Conservation (phyloP, 495 filamentous ascomycete species). For the Daldinia caldariorum region DNA sequence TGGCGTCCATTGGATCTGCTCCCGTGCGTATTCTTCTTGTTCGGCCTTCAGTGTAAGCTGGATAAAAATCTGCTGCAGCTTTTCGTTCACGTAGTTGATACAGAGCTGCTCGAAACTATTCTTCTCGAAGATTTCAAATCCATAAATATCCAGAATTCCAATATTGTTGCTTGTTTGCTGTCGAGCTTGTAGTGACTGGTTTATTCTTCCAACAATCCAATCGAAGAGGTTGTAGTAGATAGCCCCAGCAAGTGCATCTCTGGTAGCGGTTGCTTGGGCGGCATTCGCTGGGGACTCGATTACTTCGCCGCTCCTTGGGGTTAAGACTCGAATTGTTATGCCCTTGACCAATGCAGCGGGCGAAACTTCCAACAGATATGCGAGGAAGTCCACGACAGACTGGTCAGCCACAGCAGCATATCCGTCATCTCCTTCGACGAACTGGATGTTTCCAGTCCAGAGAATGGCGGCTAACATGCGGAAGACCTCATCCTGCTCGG, state of each 20-base stretch:
- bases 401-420: conserved; percentile 86
- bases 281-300: conserved; percentile 95
- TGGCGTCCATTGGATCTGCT: conserved; percentile 98
- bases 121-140: conserved; percentile 99
- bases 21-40: conserved; percentile 96
- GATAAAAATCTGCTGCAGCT: conserved; percentile 99
- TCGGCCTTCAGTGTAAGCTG: conserved; percentile 96
- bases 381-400: conserved; percentile 91
- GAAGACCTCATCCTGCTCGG: conserved; percentile 96
- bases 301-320: conserved; percentile 84
- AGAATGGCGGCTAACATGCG: conserved; percentile 92
- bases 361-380: conserved; percentile 92
- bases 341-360: conserved; percentile 82
- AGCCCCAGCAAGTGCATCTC: conserved; percentile 92
- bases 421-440: conserved; percentile 86
- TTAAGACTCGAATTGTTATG: conserved; percentile 87
- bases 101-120: conserved; percentile 99
- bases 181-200: conserved; percentile 84
- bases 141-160: conserved; percentile 99
- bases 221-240: conserved; percentile 99
- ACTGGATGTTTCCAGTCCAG: conserved; percentile 94
- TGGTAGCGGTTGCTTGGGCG: conserved; percentile 88
- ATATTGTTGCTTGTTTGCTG: conserved; percentile 82
- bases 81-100: conserved; percentile 99
- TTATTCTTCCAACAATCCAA: conserved; percentile 96